Conservation (phyloP, 495 filamentous ascomycete genomes). For the Evernia prunastri region DNA sequence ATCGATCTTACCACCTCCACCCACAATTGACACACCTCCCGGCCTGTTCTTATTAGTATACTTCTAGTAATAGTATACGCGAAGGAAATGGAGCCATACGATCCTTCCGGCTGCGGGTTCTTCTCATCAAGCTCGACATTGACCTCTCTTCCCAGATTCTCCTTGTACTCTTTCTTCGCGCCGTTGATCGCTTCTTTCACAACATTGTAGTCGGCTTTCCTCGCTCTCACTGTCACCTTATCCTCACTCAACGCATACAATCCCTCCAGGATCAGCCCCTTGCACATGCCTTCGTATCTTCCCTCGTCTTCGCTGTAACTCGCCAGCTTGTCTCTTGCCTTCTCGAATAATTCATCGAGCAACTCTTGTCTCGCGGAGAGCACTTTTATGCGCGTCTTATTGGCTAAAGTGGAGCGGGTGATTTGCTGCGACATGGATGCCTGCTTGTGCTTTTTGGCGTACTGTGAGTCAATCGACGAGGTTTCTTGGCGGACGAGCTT, state of each 20-base stretch:
- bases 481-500: constrained; percentile 96
- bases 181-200: constrained; percentile 67
- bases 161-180: constrained; percentile 75
- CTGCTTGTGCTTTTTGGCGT: constrained; percentile 98
- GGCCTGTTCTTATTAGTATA: constrained; percentile 49
- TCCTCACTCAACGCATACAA: constrained; percentile 79
- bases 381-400: constrained; percentile 86
- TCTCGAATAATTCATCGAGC: constrained; percentile 85
- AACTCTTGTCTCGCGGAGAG: constrained; percentile 81
- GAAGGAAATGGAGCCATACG: constrained; percentile 52
- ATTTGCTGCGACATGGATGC: constrained; percentile 97
- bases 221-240: constrained; percentile 61
- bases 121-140: constrained; percentile 68
- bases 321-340: constrained; percentile 61
- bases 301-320: constrained; percentile 57
- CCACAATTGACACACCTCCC: constrained; percentile 75
- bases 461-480: constrained; percentile 78
- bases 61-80: constrained; percentile 15
- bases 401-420: constrained; percentile 84
- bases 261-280: constrained; percentile 81
- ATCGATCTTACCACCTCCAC: constrained; percentile 86
- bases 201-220: constrained; percentile 70
- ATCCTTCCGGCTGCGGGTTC: constrained; percentile 71
- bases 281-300: constrained; percentile 67
- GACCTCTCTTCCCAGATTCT: constrained; percentile 57